phyloP scores from a whole-genome alignment of 2,329 filamentous ascomycete genomes.

The Aspergillus ochraceoroseus region DNA sequence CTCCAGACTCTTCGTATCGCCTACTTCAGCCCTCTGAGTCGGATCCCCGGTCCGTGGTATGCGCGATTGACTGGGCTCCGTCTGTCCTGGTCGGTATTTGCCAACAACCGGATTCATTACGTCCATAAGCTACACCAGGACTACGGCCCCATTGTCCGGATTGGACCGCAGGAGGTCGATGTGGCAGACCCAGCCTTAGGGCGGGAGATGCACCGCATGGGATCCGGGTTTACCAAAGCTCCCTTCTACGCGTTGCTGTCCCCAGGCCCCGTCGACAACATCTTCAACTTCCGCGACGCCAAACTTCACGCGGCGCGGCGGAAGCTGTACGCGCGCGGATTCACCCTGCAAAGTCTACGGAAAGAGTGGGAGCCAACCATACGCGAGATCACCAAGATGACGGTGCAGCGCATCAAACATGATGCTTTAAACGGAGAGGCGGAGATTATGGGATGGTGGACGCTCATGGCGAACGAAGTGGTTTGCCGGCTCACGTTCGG shows the following conservation, averaged over 20 bases:
- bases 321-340: constrained; percentile 3
- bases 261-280: constrained; percentile 3
- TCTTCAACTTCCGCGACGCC: constrained; percentile 3
- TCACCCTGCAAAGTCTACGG: constrained; percentile 1
- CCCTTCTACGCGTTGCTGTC: background rate
- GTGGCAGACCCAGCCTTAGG: background rate
- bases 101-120: too few species aligned
- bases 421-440: background rate
- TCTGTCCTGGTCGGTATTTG: constrained; percentile 2
- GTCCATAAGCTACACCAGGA: too few species aligned
- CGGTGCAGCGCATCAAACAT: background rate
- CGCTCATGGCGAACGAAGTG: constrained; percentile 5
- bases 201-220: constrained; percentile 6
- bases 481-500: constrained; percentile 4
- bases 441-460: constrained; percentile 6
- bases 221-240: constrained; percentile 1
- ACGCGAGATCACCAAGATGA: background rate
- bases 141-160: too few species aligned
- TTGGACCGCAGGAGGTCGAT: too few species aligned
- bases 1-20: background rate
- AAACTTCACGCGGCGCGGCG: constrained; percentile 4
- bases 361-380: background rate
- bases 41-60: constrained; percentile 1
- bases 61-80: constrained; percentile 1
- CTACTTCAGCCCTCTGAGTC: constrained; percentile 1